These are phyloP conservation scores for Populus ilicifolia DNA, from an alignment of 345 rosid genomes.

Conservation along the genomic window DNA sequence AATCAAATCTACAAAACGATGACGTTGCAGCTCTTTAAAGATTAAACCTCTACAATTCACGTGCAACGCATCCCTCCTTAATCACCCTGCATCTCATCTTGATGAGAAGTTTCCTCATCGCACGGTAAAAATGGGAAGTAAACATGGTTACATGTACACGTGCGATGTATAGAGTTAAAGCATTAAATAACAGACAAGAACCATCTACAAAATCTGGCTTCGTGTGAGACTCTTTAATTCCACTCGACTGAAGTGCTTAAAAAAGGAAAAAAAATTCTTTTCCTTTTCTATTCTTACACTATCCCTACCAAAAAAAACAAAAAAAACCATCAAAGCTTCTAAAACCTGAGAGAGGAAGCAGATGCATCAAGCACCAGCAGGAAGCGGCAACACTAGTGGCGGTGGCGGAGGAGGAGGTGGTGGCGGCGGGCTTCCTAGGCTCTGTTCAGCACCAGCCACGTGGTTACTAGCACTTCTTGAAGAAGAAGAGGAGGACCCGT, in stretches of 20 bases:
- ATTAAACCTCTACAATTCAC: background rate
- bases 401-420: slow-evolving; percentile 38
- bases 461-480: slow-evolving; percentile 74
- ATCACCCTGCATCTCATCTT: background rate
- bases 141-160: background rate
- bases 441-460: slow-evolving; percentile 68
- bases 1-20: slow-evolving; percentile 16
- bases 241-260: background rate
- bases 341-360: slow-evolving; percentile 19
- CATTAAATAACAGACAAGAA: background rate
- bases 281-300: background rate
- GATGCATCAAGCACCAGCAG: slow-evolving; percentile 57
- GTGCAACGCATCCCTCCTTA: background rate
- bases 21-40: slow-evolving; percentile 11
- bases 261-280: background rate
- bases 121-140: background rate
- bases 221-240: background rate
- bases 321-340: background rate
- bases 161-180: background rate
- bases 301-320: background rate
- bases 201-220: background rate
- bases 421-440: slow-evolving; percentile 54
- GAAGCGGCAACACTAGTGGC: slow-evolving; percentile 32
- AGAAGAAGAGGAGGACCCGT: slow-evolving; percentile 65
- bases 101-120: background rate